phyloP scores from a whole-genome alignment of 306 rosid species.

The Acmispon strigosus region DNA sequence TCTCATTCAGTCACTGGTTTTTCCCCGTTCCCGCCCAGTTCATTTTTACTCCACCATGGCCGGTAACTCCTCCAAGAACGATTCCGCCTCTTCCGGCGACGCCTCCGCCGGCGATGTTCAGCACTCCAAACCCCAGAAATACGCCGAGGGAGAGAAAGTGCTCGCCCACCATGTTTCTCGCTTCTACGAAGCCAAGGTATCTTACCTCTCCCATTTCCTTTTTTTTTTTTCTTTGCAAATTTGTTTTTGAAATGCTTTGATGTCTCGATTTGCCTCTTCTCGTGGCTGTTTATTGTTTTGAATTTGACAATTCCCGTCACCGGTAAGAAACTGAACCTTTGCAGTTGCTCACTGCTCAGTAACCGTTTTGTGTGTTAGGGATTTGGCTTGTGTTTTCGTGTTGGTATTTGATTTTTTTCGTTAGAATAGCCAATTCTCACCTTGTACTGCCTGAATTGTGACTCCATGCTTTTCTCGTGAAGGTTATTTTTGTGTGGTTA shows the following conservation, averaged over 20 bases:
- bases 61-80: slow-evolving; percentile 67
- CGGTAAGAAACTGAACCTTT: background rate
- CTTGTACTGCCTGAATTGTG: slow-evolving; percentile 8
- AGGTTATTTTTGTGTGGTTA: background rate
- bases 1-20: no score
- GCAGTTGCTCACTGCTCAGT: slow-evolving; percentile 1
- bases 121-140: slow-evolving; percentile 44
- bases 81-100: slow-evolving; percentile 61
- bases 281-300: background rate
- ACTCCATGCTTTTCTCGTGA: background rate
- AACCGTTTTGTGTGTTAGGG: slow-evolving; percentile 22
- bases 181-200: slow-evolving; percentile 90
- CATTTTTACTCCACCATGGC: slow-evolving; percentile 41
- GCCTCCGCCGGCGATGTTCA: slow-evolving; percentile 59
- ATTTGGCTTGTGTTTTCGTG: slow-evolving; percentile 7
- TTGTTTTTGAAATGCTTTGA: background rate
- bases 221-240: background rate
- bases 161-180: slow-evolving; percentile 94
- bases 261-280: background rate
- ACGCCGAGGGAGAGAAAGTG: slow-evolving; percentile 75
- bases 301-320: background rate
- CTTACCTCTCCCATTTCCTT: no score
- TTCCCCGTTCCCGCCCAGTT: background rate
- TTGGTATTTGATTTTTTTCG: background rate
- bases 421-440: background rate